A percentile compares a stretch with the other conserved stretches of the same genome.
Conservation (phyloP, 352 stramenopile species). For the Globisporangium spiculum region DNA sequence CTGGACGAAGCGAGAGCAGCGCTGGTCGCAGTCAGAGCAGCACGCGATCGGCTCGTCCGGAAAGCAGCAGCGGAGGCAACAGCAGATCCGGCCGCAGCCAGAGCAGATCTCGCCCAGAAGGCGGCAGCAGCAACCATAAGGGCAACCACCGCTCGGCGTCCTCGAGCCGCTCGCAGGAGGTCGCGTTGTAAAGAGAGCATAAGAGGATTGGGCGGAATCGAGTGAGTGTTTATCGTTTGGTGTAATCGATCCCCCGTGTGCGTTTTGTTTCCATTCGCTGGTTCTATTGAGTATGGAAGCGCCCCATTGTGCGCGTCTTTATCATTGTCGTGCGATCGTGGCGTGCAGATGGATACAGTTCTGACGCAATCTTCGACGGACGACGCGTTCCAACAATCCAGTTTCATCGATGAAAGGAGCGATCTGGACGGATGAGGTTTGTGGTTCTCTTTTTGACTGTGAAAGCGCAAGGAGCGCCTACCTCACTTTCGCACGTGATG, state of each 20-base stretch:
- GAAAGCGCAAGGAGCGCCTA: background rate
- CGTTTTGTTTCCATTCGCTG: background rate
- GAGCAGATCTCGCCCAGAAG: constrained; percentile 22
- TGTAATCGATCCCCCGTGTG: constrained; percentile 8
- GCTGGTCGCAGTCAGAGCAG: constrained; percentile 14
- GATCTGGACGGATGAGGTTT: too few relatives aligned
- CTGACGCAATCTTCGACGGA: background rate
- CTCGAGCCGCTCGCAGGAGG: constrained; percentile 26
- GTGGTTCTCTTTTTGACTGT: too few relatives aligned
- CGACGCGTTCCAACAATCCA: background rate
- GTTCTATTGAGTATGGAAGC: background rate
- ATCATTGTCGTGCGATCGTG: background rate
- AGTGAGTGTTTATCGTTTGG: constrained; percentile 13
- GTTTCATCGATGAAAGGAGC: background rate
- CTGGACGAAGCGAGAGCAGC: constrained; percentile 15
- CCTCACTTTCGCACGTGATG: background rate
- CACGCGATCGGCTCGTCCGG: constrained; percentile 4
- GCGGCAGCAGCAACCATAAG: constrained; percentile 24
- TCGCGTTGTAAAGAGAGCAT: constrained; percentile 20
- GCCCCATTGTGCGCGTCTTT: background rate
- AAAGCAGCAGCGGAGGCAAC: constrained; percentile 14
- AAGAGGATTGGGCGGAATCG: background rate
- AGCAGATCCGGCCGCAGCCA: constrained; percentile 20
- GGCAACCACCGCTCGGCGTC: constrained; percentile 24
- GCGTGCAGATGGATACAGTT: background rate